A percentile compares a stretch with the other conserved stretches of the same genome.
phyloP scores from a whole-genome alignment of 129 eudicot species.

The Flaveria ramosissima region DNA sequence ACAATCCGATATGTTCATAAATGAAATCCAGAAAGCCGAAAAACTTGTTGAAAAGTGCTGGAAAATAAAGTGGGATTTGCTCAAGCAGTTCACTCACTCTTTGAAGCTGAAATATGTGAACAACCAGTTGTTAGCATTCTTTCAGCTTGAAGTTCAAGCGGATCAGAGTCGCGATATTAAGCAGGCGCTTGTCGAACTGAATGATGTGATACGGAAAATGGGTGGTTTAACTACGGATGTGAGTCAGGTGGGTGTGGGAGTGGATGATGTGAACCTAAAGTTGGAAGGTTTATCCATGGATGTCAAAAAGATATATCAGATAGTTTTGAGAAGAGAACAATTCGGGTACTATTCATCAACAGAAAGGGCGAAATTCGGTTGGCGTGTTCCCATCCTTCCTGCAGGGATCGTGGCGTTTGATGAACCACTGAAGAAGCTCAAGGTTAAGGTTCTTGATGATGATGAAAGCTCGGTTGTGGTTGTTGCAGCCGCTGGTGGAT shows the following conservation, averaged over 20 bases:
- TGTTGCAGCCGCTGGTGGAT: slow-evolving; percentile 34
- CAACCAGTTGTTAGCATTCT: slow-evolving; percentile 9
- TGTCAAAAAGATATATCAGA: neutral
- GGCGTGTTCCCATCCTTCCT: slow-evolving; percentile 24
- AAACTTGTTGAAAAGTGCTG: slow-evolving; percentile 19
- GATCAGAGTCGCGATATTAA: slow-evolving; percentile 21
- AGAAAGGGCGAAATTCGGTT: neutral
- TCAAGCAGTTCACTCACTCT: slow-evolving; percentile 27
- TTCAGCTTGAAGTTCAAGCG: slow-evolving; percentile 32
- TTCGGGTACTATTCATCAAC: neutral
- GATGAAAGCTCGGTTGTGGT: slow-evolving; percentile 20
- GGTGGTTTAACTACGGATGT: neutral
- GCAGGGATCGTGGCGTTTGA: slow-evolving; percentile 27
- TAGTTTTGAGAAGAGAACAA: neutral
- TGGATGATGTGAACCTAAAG: neutral
- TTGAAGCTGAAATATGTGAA: slow-evolving; percentile 21
- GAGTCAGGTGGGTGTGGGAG: slow-evolving; percentile 1
- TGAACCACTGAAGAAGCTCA: slow-evolving; percentile 21
- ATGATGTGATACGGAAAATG: neutral
- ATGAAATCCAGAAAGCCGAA: slow-evolving; percentile 12
- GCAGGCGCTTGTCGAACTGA: slow-evolving; percentile 4
- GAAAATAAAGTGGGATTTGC: slow-evolving; percentile 12
- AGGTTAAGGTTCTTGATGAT: slow-evolving; percentile 12
- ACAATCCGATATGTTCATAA: slow-evolving; percentile 2
- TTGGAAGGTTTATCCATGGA: neutral